Evolutionary conservation across 140 eudicot species (phyloP).

Genomic region (Ambrosia hybrid): DNA sequence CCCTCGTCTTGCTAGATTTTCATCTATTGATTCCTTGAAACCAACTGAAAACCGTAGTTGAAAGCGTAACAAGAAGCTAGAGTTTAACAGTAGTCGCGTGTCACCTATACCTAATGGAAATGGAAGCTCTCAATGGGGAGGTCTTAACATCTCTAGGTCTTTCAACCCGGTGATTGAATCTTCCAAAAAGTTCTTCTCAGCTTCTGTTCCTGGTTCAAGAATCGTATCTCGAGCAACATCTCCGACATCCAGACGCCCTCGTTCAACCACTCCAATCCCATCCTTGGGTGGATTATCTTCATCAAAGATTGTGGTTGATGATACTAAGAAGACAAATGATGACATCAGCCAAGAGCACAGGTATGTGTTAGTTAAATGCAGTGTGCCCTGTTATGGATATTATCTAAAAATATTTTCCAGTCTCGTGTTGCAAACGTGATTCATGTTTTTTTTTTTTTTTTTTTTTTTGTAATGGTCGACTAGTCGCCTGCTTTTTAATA

Average conservation of each 20-base stretch:
- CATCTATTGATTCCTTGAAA: constrained; percentile 76
- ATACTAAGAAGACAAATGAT: constrained; percentile 59
- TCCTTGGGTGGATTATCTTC: constrained; percentile 89
- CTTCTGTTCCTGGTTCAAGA: constrained; percentile 99
- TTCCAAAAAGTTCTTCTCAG: constrained; percentile 91
- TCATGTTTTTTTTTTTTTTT: no score
- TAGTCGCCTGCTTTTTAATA: no score
- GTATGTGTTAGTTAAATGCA: constrained; percentile 30
- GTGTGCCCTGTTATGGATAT: background rate
- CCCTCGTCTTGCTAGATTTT: constrained; percentile 72
- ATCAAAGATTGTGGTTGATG: constrained; percentile 59
- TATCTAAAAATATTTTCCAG: background rate
- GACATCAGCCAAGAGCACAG: constrained; percentile 80
- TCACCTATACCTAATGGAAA: constrained; percentile 71
- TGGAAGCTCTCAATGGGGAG: constrained; percentile 90
- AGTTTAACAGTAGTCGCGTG: constrained; percentile 85
- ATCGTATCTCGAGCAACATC: constrained; percentile 98
- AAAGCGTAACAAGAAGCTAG: constrained; percentile 79
- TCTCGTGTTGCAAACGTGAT: no score
- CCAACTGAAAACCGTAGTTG: constrained; percentile 65
- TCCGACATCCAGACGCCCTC: constrained; percentile 85
- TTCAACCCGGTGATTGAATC: constrained; percentile 87
- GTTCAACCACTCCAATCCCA: constrained; percentile 95
- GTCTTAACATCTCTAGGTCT: constrained; percentile 67
- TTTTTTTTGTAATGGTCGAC: no score